phyloP scores from a whole-genome alignment of 2,329 filamentous ascomycete genomes.

The Chrysosporium queenslandicum region DNA sequence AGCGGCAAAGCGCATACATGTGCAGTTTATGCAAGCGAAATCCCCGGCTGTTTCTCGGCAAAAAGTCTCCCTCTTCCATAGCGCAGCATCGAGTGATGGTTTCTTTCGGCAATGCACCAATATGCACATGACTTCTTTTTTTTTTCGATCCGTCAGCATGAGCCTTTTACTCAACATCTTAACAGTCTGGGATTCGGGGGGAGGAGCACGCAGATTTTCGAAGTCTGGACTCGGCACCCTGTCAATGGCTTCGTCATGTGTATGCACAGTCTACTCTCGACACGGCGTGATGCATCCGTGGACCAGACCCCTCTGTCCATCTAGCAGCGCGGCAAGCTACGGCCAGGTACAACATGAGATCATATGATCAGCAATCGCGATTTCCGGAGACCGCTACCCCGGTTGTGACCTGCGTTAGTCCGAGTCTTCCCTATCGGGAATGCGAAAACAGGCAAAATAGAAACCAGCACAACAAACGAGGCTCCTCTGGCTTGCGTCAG shows the following conservation, averaged over 20 bases:
- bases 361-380: constrained; percentile 1
- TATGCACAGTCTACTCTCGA: too few relatives aligned
- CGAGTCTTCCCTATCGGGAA: too few relatives aligned
- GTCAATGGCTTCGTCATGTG: neutral
- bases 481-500: too few relatives aligned
- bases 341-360: constrained; percentile 1
- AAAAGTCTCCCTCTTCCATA: too few relatives aligned
- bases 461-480: neutral
- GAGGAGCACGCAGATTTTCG: neutral
- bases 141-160: neutral
- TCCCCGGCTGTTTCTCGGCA: too few relatives aligned
- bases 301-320: too few relatives aligned
- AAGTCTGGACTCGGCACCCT: neutral
- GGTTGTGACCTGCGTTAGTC: neutral
- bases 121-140: neutral
- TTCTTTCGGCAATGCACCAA: too few relatives aligned
- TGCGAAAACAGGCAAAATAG: too few relatives aligned
- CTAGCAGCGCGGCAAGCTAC: neutral
- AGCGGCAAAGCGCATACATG: neutral
- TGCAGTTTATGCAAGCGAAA: neutral
- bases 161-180: too few relatives aligned
- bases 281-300: neutral
- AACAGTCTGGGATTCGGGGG: too few relatives aligned
- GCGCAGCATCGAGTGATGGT: too few relatives aligned
- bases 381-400: neutral